Evolutionary conservation across 164 flowering plant species (phyloP).

Genomic region (Vitis vinifera): ASM3070453v1 NC_081806.1:5503001-5503500

Average conservation of each 20-base stretch:
- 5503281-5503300: too few relatives aligned
- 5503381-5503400: constrained; percentile 18
- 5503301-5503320: too few relatives aligned
- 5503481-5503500: constrained; percentile 59
- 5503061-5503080: constrained; percentile 50
- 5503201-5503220: constrained; percentile 5
- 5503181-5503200: constrained; percentile 41
- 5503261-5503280: background rate
- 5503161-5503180: constrained; percentile 28
- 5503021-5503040: constrained; percentile 44
- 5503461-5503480: constrained; percentile 38
- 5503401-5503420: constrained; percentile 33
- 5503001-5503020: constrained; percentile 46
- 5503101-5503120: constrained; percentile 19
- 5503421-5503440: constrained; percentile 39
- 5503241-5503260: background rate
- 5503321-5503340: too few relatives aligned
- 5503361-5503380: background rate
- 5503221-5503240: background rate
- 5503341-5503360: background rate
- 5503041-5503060: constrained; percentile 36
- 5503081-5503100: constrained; percentile 30
- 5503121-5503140: background rate
- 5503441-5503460: constrained; percentile 30
- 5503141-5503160: constrained; percentile 16